Conservation (phyloP, 1,284 basidiomycete genomes). For the Puccinia coronata region DNA sequence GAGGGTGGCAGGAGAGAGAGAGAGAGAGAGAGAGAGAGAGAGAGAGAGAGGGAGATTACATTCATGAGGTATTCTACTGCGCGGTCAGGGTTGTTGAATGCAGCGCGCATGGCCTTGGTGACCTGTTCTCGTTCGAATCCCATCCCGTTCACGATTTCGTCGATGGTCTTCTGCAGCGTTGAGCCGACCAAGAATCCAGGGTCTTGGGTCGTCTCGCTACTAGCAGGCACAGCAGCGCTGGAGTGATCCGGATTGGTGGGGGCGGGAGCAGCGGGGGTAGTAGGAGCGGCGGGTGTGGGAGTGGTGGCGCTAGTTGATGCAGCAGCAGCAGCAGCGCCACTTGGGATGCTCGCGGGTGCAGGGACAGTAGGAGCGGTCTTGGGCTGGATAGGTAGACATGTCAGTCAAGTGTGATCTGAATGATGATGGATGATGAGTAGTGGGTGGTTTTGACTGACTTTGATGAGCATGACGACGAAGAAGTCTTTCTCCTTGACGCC, state of each 20-base stretch:
- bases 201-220: conserved; percentile 31
- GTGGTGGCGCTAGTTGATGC: conserved; percentile 52
- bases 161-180: conserved; percentile 72
- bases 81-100: conserved; percentile 96
- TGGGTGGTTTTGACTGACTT: conserved; percentile 64
- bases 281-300: conserved; percentile 53
- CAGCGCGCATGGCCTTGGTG: conserved; percentile 80
- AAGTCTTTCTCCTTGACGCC: conserved; percentile 99
- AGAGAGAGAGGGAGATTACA: conserved; percentile 68
- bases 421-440: not conserved
- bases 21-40: no score
- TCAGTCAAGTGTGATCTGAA: conserved; percentile 59
- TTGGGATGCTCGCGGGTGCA: conserved; percentile 50
- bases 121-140: conserved; percentile 88
- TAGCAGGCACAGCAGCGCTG: not conserved
- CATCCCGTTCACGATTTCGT: conserved; percentile 83
- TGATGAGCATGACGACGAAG: conserved; percentile 95
- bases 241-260: conserved; percentile 34
- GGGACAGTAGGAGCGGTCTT: conserved; percentile 52
- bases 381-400: conserved; percentile 57
- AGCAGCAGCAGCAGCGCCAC: conserved; percentile 49
- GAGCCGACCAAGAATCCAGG: conserved; percentile 67
- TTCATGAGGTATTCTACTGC: conserved; percentile 96
- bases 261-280: conserved; percentile 55
- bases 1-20: not conserved